Percentiles rank a stretch among this genome's conserved stretches.
Evolutionary conservation across 2,329 filamentous ascomycete species (phyloP).

Genomic region (Neoscytalidium dimidiatum): DNA sequence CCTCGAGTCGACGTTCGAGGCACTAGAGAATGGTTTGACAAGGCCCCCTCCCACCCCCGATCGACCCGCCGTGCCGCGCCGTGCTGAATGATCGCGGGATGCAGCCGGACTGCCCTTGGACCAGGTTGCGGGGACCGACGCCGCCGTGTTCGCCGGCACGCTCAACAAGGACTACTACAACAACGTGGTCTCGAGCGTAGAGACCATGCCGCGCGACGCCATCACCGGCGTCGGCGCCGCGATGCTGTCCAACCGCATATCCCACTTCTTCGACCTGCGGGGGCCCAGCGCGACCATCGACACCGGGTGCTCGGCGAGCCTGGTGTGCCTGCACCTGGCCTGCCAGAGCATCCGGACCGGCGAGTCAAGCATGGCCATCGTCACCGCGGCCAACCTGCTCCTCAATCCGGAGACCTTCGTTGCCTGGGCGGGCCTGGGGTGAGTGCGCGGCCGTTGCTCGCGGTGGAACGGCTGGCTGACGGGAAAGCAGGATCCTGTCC

Average conservation of each 20-base stretch:
- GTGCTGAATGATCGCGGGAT: background rate
- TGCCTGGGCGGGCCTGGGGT: slow-evolving; percentile 19
- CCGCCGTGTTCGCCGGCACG: slow-evolving; percentile 29
- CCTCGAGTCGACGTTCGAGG: slow-evolving; percentile 25
- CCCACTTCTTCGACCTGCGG: slow-evolving; percentile 23
- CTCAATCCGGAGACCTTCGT: slow-evolving; percentile 46
- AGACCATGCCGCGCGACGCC: background rate
- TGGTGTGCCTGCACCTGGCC: slow-evolving; percentile 27
- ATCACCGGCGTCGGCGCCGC: slow-evolving; percentile 7
- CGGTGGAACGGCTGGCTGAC: background rate
- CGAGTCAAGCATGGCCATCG: slow-evolving; percentile 28
- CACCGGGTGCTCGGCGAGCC: slow-evolving; percentile 27
- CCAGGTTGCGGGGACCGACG: slow-evolving; percentile 21
- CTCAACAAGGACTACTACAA: slow-evolving; percentile 26
- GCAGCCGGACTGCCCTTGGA: slow-evolving; percentile 20
- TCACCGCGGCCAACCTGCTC: slow-evolving; percentile 29
- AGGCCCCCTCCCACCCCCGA: no score
- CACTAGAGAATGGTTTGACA: slow-evolving; percentile 26
- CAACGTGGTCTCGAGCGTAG: background rate
- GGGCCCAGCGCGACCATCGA: slow-evolving; percentile 26
- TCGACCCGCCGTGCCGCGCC: no score
- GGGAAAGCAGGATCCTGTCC: background rate
- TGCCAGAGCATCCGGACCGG: slow-evolving; percentile 24
- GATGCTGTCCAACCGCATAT: slow-evolving; percentile 23
- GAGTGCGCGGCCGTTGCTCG: background rate